Evolutionary conservation across 805 yeast species (phyloP), one percentile per base, ranked within the genome.

Genomic region (Saccharomycopsis synnaedendra): DNA sequence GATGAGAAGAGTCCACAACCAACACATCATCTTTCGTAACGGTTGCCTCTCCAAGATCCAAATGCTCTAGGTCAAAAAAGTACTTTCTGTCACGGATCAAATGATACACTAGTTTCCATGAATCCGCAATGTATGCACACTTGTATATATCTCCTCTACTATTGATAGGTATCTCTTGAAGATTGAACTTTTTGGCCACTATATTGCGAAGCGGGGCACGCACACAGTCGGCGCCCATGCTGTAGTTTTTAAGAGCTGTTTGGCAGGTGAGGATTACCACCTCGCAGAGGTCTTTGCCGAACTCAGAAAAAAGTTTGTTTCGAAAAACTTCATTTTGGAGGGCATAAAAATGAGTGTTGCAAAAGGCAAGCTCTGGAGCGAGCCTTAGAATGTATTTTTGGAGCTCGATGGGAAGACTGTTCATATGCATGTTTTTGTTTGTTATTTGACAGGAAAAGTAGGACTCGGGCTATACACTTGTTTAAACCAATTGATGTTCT

Each of bases 81-180:
- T 78, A 55, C 39, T 82, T 60, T 43, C 76, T 68, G 55, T 75
- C 77, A 51, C 67, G 68, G 48, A 75, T 60, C 5, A 80, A 61
- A 0, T 75, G 68, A 51, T 72, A 75, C 1, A 77, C 64, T 32
- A 78, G 61, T 52, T 63, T 66, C 82, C 83, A 80, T 0, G 52
- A 48, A 41, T 51, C 54, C 4, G 27, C 29, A 63, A 56, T 42
- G 41, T 34, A 50, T 67, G 29, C 9, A n/a, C 41, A 27, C 5
- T 33, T 9, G 32, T 33, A 44, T 6, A 43, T n/a, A 41, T 48
- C 35, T n/a, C 34, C 10, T 10, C 32, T 9, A 30, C 11, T 27
- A 5, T 27, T 5, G 27, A 7, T 30, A n/a, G 29, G 11, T 10
- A 19, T 9, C 29, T 41, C 31, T 34, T 32, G 44, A 37, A 44